Evolutionary conservation across 2,329 filamentous ascomycete genomes (phyloP).

Genomic region (Dactylellina parvicollis): DNA sequence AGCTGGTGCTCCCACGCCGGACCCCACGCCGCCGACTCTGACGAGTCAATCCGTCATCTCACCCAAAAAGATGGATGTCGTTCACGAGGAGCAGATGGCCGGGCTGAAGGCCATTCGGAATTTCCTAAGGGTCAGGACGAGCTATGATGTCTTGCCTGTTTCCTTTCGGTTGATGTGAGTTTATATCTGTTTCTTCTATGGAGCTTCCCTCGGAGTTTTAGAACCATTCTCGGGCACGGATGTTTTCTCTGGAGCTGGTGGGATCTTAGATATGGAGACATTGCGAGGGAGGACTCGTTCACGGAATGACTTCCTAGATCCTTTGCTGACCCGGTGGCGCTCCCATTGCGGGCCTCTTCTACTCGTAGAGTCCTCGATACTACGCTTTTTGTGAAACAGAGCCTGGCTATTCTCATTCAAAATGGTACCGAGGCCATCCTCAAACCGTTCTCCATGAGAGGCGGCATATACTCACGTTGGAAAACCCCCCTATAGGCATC

Average conservation of each 20-base stretch:
- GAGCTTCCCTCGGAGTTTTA: too few relatives aligned
- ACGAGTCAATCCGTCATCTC: not conserved
- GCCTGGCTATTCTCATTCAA: slow-evolving; percentile 90
- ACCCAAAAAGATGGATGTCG: slow-evolving; percentile 33
- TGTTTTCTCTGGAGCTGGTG: too few relatives aligned
- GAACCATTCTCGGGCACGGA: too few relatives aligned
- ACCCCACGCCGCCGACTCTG: slow-evolving; percentile 31
- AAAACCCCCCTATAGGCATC: slow-evolving; percentile 75
- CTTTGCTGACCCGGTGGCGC: not conserved
- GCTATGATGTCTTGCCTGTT: slow-evolving; percentile 95
- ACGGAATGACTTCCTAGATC: not conserved
- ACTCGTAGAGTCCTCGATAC: slow-evolving; percentile 78
- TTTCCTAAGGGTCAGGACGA: slow-evolving; percentile 94
- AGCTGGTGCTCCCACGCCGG: slow-evolving; percentile 20
- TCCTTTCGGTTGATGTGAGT: slow-evolving; percentile 84
- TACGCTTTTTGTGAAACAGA: slow-evolving; percentile 94
- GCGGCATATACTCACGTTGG: not conserved
- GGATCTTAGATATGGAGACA: not conserved
- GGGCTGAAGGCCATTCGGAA: slow-evolving; percentile 82
- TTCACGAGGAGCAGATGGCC: slow-evolving; percentile 43
- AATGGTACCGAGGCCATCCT: slow-evolving; percentile 72
- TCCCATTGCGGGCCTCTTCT: not conserved
- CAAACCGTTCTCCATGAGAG: not conserved
- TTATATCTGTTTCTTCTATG: not conserved
- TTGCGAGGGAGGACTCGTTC: not conserved